Evolutionary conservation across 495 filamentous ascomycete genomes (phyloP).

Genomic region (Echria macrotheca): DNA sequence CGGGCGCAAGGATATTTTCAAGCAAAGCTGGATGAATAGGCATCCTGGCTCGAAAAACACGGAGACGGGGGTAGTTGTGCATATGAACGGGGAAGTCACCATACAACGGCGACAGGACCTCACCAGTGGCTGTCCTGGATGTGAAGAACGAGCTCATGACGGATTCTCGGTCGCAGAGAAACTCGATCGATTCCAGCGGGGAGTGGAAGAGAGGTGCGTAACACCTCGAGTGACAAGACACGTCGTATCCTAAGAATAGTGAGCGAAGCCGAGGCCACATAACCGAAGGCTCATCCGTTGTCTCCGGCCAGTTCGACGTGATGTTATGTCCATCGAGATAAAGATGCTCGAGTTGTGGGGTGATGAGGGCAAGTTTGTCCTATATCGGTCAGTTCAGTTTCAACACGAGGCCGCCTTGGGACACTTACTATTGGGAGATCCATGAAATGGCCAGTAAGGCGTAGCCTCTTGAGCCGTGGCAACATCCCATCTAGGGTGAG

Average conservation of each 20-base stretch:
- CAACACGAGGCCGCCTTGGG: no score
- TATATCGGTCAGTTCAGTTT: not conserved
- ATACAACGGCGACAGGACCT: no score
- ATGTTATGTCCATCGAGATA: slow-evolving; percentile 14
- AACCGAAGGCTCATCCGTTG: no score
- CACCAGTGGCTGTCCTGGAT: no score
- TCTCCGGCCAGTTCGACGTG: no score
- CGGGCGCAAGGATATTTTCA: slow-evolving; percentile 2
- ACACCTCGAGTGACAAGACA: no score
- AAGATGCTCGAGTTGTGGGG: slow-evolving; percentile 18
- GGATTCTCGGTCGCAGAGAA: no score
- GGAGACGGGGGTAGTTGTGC: slow-evolving; percentile 2
- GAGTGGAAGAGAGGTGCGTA: not conserved
- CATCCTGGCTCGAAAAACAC: slow-evolving; percentile 24
- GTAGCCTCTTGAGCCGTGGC: not conserved
- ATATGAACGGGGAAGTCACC: no score
- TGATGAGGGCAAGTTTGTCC: not conserved
- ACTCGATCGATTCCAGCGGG: not conserved
- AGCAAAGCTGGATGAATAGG: no score
- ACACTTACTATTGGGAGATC: not conserved
- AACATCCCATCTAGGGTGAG: no score
- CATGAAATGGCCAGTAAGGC: not conserved
- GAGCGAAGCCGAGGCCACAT: no score
- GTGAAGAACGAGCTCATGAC: no score
- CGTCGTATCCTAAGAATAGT: not conserved